Evolutionary conservation across 176 grass and related monocot genomes (phyloP), one percentile per base, ranked within the genome.

Genomic region (Carex pumila): DNA sequence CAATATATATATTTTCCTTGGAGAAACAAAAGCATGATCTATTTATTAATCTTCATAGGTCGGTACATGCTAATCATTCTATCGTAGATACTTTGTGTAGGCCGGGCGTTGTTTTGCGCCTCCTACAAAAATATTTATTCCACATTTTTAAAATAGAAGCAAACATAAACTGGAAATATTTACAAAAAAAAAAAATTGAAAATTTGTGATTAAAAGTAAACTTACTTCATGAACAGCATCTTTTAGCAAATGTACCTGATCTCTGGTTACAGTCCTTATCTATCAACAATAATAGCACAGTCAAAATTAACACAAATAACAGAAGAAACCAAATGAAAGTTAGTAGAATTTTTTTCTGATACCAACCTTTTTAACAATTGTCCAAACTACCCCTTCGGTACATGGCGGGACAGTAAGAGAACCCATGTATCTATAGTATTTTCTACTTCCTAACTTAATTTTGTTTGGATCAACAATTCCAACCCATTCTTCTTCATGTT

Each of bases 331-430:
- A 22, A 36, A 14, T 50, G 18, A 4, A 84, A 31, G 10, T 4
- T 53, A 14, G 43, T 74, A 30, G 52, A 41, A 32, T 43, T 56
- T 25, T 25, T 25, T 37, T 75, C 65, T 15, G 3, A 19, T 57
- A 67, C 82, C 5, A 68, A 89, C 94, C 87, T 67, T 89, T n/a
- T 72, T 84, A 45, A 88, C 22, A 71, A 97, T 65, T 6, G 92
- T 94, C 94, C 94, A 97, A 78, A 90, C 54, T 70, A 97, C 94
- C 14, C 94, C 92, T 52, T 97, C 90, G 4, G 61, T 86, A 86
- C 94, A 94, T 17, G 85, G 87, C 14, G 92, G 94, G 53, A 87
- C 86, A 47, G 92, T 97, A 64, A 97, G 92, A 2, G 94, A 97
- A 3, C 94, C 94, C 56, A 94, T 37, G 83, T 94, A 97, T 71